A percentile compares a stretch with the other conserved stretches of the same genome.
Conservation (phyloP, 164 flowering plant species). For the Umbilicus rupestris region DNA sequence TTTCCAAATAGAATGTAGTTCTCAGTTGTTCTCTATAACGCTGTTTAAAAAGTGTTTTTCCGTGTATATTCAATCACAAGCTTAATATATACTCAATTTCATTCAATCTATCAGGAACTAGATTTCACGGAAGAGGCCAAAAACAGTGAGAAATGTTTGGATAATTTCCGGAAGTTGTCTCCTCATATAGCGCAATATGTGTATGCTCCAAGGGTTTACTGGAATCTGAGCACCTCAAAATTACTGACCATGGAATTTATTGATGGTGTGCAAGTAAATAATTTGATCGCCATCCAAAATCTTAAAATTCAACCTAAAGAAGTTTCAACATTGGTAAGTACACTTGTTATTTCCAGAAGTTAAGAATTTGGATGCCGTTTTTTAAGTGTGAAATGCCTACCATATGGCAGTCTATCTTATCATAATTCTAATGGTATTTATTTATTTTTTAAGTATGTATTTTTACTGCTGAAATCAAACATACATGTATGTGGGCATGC, state of each 20-base stretch:
- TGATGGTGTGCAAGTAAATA: slow-evolving; percentile 73
- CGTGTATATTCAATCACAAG: background rate
- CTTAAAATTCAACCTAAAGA: slow-evolving; percentile 72
- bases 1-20: background rate
- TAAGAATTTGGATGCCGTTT: background rate
- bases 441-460: background rate
- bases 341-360: background rate
- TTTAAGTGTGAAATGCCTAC: background rate
- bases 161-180: slow-evolving; percentile 73
- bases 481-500: background rate
- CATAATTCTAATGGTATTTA: background rate
- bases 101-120: slow-evolving; percentile 52
- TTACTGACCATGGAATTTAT: slow-evolving; percentile 89
- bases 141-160: slow-evolving; percentile 81
- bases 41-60: background rate
- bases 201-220: slow-evolving; percentile 77
- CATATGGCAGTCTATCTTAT: background rate
- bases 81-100: background rate
- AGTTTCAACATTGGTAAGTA: slow-evolving; percentile 70
- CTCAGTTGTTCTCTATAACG: background rate
- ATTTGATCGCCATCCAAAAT: slow-evolving; percentile 49
- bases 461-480: background rate
- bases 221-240: slow-evolving; percentile 83
- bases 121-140: slow-evolving; percentile 84
- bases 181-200: slow-evolving; percentile 71